Base-by-base conservation (phyloP, 2,329 filamentous ascomycete species). In the Ceratocystis lukuohia region DNA sequence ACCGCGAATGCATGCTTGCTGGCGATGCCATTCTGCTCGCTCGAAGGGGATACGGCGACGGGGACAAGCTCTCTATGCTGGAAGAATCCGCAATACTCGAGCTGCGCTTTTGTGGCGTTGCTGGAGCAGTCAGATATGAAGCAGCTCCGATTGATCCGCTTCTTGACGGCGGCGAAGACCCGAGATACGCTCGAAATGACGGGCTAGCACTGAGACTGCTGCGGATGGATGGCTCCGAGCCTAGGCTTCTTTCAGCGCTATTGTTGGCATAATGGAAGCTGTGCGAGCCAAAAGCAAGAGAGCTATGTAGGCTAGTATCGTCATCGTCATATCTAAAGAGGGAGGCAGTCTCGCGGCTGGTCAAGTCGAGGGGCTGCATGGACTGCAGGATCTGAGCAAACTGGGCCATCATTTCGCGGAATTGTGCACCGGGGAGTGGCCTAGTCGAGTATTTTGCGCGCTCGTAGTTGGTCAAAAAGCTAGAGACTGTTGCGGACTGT, bases 381-480 rank as follows among this genome's bases (percentile, higher is more conserved):
- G 81, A 82, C 64, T 88, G 84, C 15, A 97, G 78, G 0, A 97
- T 78, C 65, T 88, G 84, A 1, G 92, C 88, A 74, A 97, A 96
- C 30, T 89, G 80, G 66, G 85, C 82, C 91, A 96, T 96, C 37
- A 96, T 78, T 25, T 81, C 77, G 46, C 88, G 82, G 73, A 99
- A 97, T 64, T 87, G 82, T 0, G 76, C 72, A 70, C 92, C 87
- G 2, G 84, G 82, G 3, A 96, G 77, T 0, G 87, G 82, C 4
- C 79, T 77, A 0, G 82, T 83, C 1, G 89, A 92, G 76, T 96
- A 99, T 50, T 93, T 86, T 2, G 91, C 91, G 67, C 83, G 80
- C 76, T 97, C 94, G 76, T 96, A 99, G 22, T 84, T 77, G 0
- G 80, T 75, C 22, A 96, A 76, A 72, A 97, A 99, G 69, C 74